Conservation (phyloP, 176 grass and related monocot genomes). For the Guadua angustifolia region DNA sequence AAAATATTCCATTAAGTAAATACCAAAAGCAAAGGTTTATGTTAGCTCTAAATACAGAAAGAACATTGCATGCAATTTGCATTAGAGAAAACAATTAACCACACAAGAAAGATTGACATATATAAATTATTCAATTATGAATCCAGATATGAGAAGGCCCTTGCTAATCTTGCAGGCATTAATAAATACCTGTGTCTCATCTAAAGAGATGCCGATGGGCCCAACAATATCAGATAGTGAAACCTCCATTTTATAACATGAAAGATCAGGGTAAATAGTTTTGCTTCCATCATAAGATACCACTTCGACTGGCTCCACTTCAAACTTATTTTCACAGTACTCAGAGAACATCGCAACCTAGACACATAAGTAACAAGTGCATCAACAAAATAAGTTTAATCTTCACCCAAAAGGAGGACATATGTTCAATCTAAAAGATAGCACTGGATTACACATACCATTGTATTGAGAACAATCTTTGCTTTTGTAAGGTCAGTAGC, state of each 20-base stretch:
- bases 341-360: constrained; percentile 96
- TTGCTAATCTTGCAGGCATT: background rate
- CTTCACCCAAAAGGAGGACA: constrained; percentile 14
- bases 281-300: constrained; percentile 64
- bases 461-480: constrained; percentile 96
- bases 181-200: constrained; percentile 67
- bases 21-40: constrained; percentile 3
- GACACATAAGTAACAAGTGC: constrained; percentile 38
- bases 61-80: background rate
- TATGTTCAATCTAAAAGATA: constrained; percentile 24
- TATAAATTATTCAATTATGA: constrained; percentile 7
- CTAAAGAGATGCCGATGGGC: constrained; percentile 82
- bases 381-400: constrained; percentile 37
- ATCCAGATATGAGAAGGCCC: background rate
- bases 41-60: constrained; percentile 31
- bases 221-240: constrained; percentile 71
- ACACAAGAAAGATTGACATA: background rate
- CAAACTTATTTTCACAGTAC: constrained; percentile 90
- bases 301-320: constrained; percentile 93
- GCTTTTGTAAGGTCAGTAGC: constrained; percentile 96
- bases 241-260: constrained; percentile 84
- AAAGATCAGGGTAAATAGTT: constrained; percentile 80
- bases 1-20: constrained; percentile 4
- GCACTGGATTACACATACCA: constrained; percentile 58
- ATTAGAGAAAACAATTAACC: background rate